Conservation (phyloP, 768 basidiomycete genomes). For the Nidularia sp. region DNA sequence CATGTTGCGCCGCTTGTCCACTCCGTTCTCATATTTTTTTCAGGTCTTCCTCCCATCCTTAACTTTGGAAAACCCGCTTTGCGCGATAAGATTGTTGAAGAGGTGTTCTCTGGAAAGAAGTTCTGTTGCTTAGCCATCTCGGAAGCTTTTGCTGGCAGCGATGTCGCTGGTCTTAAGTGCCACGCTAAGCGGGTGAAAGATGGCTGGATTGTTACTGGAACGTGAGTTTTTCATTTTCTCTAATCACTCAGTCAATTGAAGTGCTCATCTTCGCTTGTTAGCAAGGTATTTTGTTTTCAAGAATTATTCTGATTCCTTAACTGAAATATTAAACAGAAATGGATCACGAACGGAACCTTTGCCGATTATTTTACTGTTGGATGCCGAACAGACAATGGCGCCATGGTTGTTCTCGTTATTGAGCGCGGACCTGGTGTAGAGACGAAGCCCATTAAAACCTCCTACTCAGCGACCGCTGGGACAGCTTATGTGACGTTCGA, state of each 20-base stretch:
- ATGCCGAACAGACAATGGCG: constrained; percentile 49
- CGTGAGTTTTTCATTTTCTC: constrained; percentile 34
- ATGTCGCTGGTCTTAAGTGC: constrained; percentile 69
- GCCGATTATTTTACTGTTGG: constrained; percentile 68
- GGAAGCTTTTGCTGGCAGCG: constrained; percentile 82
- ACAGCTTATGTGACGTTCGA: constrained; percentile 84
- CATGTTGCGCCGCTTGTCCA: not conserved
- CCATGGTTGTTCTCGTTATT: constrained; percentile 20
- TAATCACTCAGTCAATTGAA: not conserved
- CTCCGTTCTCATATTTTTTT: not conserved
- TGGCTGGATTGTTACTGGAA: constrained; percentile 79
- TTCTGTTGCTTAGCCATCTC: constrained; percentile 77
- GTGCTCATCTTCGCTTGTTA: constrained; percentile 3
- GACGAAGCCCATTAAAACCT: constrained; percentile 77
- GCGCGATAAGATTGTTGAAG: constrained; percentile 55
- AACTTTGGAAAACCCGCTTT: constrained; percentile 73
- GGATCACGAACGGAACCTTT: constrained; percentile 79
- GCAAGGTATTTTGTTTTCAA: not conserved
- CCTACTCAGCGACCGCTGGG: constrained; percentile 77
- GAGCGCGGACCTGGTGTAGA: constrained; percentile 50
- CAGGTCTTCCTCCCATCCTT: constrained; percentile 69
- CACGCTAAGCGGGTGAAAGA: constrained; percentile 69
- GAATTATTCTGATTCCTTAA: not conserved
- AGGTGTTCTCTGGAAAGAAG: constrained; percentile 59
- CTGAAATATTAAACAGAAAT: constrained; percentile 38